Evolutionary conservation across 1,284 basidiomycete genomes (phyloP).

Genomic region (Ceratorhiza oryzae-sativae): DNA sequence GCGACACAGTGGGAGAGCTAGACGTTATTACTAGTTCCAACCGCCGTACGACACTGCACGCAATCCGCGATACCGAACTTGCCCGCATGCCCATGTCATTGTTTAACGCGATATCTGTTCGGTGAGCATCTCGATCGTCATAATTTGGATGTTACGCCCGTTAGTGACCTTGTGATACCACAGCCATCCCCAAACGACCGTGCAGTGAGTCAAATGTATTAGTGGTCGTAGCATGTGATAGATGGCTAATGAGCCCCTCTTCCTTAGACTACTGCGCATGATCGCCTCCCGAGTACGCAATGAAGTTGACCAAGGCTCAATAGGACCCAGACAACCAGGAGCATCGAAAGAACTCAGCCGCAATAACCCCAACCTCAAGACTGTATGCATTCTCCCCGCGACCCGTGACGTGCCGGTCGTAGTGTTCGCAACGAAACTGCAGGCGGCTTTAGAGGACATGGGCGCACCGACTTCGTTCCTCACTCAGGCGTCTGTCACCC

Average conservation of each 20-base stretch:
- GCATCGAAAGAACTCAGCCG: constrained; percentile 65
- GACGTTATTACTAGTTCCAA: constrained; percentile 96
- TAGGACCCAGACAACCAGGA: constrained; percentile 53
- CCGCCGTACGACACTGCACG: constrained; percentile 90
- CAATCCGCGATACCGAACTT: constrained; percentile 98
- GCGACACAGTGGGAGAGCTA: constrained; percentile 86
- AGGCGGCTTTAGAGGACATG: constrained; percentile 83
- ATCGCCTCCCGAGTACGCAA: constrained; percentile 91
- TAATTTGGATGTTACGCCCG: constrained; percentile 8
- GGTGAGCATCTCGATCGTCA: constrained; percentile 56
- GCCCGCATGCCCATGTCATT: constrained; percentile 96
- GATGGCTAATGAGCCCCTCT: not conserved
- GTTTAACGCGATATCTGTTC: constrained; percentile 93
- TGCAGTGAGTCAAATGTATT: constrained; percentile 67
- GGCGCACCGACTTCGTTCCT: constrained; percentile 89
- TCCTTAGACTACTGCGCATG: constrained; percentile 76
- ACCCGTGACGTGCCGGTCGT: constrained; percentile 86
- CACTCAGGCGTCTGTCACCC: constrained; percentile 89
- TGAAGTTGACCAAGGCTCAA: constrained; percentile 70
- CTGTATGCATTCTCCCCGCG: constrained; percentile 83
- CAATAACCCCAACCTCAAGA: constrained; percentile 92
- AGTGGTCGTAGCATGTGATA: not conserved
- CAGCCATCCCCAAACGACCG: constrained; percentile 93
- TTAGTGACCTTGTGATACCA: constrained; percentile 21
- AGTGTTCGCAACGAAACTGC: constrained; percentile 87